Conservation (phyloP, 2,329 filamentous ascomycete species). For the Onygenales sp. region DNA sequence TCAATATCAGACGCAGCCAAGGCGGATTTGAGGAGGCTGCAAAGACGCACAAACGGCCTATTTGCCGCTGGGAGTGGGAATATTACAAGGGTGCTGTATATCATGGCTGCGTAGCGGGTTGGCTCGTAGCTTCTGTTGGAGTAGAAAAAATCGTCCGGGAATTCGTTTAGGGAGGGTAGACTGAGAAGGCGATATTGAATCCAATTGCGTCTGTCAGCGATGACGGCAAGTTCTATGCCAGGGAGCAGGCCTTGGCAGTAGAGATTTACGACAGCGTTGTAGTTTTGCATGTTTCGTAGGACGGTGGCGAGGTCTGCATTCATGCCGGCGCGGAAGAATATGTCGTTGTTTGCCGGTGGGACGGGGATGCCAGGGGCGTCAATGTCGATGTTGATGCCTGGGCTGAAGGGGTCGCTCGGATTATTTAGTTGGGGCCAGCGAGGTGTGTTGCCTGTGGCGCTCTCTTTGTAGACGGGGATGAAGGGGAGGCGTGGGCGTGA, state of each 20-base stretch:
- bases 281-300: slow-evolving; percentile 18
- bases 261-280: slow-evolving; percentile 17
- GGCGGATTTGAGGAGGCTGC: slow-evolving; percentile 16
- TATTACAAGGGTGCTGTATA: slow-evolving; percentile 30
- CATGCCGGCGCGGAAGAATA: slow-evolving; percentile 4
- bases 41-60: slow-evolving; percentile 24
- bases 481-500: slow-evolving; percentile 16
- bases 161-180: slow-evolving; percentile 18
- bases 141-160: slow-evolving; percentile 6
- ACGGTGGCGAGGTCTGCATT: slow-evolving; percentile 9
- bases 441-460: slow-evolving; percentile 10
- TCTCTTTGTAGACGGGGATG: slow-evolving; percentile 14
- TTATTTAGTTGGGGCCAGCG: slow-evolving; percentile 9
- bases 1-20: slow-evolving; percentile 16
- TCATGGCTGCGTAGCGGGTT: slow-evolving; percentile 25
- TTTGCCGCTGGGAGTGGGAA: slow-evolving; percentile 31
- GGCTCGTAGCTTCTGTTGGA: slow-evolving; percentile 23
- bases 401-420: neutral
- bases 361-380: neutral
- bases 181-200: slow-evolving; percentile 28
- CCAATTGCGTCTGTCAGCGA: slow-evolving; percentile 29
- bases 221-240: slow-evolving; percentile 10
- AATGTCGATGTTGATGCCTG: neutral
- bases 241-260: slow-evolving; percentile 14
- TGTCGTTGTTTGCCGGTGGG: neutral